Base-by-base conservation (phyloP, 768 basidiomycete genomes). In the Sarcomyxa edulis region DNA sequence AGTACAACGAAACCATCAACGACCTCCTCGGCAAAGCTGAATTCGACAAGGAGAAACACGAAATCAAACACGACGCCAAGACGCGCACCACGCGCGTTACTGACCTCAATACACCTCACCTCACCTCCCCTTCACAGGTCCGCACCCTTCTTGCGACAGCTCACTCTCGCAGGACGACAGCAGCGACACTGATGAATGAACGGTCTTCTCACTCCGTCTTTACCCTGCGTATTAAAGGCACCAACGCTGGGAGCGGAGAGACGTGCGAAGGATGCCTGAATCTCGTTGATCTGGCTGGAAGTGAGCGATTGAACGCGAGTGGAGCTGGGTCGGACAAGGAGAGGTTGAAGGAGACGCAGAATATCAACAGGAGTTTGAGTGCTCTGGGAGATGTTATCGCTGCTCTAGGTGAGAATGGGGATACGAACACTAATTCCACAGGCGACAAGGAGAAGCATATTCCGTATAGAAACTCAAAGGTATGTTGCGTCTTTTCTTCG, bases 1-100 rank as follows among this genome's bases (percentile, higher is more conserved):
- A 91, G 89, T 93, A 92, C 54, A 92, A 93, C 62, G 90, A 93
- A 61, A 88, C 86, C 10, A 91, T 96, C 66, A 93, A 93, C 49
- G 93, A 96, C 65, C 74, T 96, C 15, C 80, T 95, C 35, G 86
- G 85, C 9, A 77, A 78, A 39, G 78, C 74, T 38, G 84, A 89
- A 50, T 83, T 87, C 54, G 87, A 92, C 68, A 84, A 83, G 61
- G 90, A 89, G 66, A 95, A 94, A 52, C 93, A 95, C 60, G 91
- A 95, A 52, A 93, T 95, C 68, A 92, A 91, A 57, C 90, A 93
- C 49, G 90, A 93, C 55, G 48, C 68, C 27, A 81, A 78, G 54
- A 81, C 80, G n/a, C 78, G 79, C 22, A 62, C 71, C 15, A 92
- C 86, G 3, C 74, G 78, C 42, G 89, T 95, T 7, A 93, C 92